phyloP scores from a whole-genome alignment of 306 rosid species.

The Vachellia collinsii region DNA sequence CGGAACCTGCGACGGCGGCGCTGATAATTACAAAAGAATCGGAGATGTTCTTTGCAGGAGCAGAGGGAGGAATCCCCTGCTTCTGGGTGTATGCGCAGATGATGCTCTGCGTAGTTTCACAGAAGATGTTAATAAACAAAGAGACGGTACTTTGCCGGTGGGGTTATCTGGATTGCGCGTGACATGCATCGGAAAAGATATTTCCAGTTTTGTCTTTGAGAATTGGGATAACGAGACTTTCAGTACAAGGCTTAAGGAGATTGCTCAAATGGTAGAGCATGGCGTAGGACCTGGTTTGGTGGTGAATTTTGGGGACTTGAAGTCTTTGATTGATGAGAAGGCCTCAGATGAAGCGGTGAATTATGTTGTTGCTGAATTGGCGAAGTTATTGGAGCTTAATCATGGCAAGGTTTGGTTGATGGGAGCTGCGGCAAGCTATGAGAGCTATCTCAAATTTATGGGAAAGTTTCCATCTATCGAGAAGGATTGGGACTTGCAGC shows the following conservation, averaged over 20 bases:
- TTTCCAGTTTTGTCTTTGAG: conserved; percentile 40
- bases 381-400: conserved; percentile 51
- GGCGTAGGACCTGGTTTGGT: conserved; percentile 68
- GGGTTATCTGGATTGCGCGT: conserved; percentile 57
- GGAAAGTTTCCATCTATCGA: conserved; percentile 68
- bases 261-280: conserved; percentile 43
- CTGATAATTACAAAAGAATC: conserved; percentile 53
- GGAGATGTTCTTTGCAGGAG: conserved; percentile 51
- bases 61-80: conserved; percentile 57
- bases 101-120: conserved; percentile 61
- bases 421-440: conserved; percentile 79
- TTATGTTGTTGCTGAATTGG: conserved; percentile 53
- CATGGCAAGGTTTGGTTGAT: conserved; percentile 74
- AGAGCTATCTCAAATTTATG: conserved; percentile 72
- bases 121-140: conserved; percentile 49
- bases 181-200: conserved; percentile 54
- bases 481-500: conserved; percentile 90
- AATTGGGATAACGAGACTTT: conserved; percentile 39
- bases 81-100: conserved; percentile 71
- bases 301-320: conserved; percentile 80
- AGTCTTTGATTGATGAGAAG: conserved; percentile 53
- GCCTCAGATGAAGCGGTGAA: conserved; percentile 38
- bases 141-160: conserved; percentile 54
- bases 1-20: conserved; percentile 35
- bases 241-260: conserved; percentile 51